phyloP scores from a whole-genome alignment of 306 rosid species.

The Spatholobus suberectus region DNA sequence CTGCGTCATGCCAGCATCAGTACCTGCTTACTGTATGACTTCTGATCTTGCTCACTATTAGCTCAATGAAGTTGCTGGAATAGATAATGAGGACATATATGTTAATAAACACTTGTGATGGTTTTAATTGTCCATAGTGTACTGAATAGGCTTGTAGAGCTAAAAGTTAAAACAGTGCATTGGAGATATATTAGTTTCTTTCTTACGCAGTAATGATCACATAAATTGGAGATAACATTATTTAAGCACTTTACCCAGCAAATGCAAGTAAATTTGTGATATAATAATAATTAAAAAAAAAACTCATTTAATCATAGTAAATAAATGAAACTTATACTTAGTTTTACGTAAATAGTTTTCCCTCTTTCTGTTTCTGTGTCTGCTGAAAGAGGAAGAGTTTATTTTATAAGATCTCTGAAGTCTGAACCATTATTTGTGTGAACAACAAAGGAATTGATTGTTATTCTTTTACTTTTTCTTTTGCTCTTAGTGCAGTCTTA shows the following conservation, averaged over 20 bases:
- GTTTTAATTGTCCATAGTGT: slow-evolving; percentile 37
- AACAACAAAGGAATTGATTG: slow-evolving; percentile 4
- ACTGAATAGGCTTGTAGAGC: slow-evolving; percentile 19
- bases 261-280: neutral
- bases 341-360: neutral
- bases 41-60: slow-evolving; percentile 23
- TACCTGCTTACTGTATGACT: slow-evolving; percentile 20
- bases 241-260: neutral
- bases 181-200: slow-evolving; percentile 17
- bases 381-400: neutral
- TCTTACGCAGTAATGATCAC: slow-evolving; percentile 7
- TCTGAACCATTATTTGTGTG: slow-evolving; percentile 21
- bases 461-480: neutral
- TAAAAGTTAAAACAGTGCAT: slow-evolving; percentile 10
- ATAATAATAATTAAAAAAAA: too few species aligned
- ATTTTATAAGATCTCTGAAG: neutral
- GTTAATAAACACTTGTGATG: neutral
- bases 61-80: slow-evolving; percentile 10
- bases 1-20: slow-evolving; percentile 1
- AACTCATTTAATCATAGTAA: slow-evolving; percentile 2
- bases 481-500: neutral
- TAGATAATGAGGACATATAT: slow-evolving; percentile 4
- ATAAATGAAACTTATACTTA: slow-evolving; percentile 3
- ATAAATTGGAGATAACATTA: slow-evolving; percentile 1
- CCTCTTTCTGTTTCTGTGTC: neutral